Percentiles rank a stretch among this genome's conserved stretches.
Evolutionary conservation across 495 filamentous ascomycete species (phyloP).

Genomic region (Patellaria atrata): DNA sequence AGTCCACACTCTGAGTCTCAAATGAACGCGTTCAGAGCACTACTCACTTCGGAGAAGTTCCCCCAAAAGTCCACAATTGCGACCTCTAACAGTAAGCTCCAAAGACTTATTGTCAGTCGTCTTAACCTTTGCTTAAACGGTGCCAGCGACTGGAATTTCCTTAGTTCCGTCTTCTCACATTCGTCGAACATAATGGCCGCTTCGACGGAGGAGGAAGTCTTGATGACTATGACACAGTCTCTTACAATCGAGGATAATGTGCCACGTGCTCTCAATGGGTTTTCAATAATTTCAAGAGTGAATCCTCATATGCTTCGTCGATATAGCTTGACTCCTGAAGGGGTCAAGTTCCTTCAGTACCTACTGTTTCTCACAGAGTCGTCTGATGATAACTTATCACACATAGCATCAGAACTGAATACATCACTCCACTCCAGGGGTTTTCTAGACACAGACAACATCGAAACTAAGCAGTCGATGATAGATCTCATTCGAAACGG

Average conservation of each 20-base stretch:
- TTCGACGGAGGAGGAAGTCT: slow-evolving; percentile 16
- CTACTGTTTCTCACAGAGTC: slow-evolving; percentile 45
- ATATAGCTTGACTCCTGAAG: slow-evolving; percentile 26
- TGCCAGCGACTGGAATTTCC: slow-evolving; percentile 16
- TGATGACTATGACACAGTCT: slow-evolving; percentile 24
- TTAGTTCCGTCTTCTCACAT: slow-evolving; percentile 13
- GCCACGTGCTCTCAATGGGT: slow-evolving; percentile 20
- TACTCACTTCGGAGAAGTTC: slow-evolving; percentile 22
- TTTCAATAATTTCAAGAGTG: slow-evolving; percentile 23
- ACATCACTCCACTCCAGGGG: slow-evolving; percentile 14
- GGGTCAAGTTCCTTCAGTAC: slow-evolving; percentile 39
- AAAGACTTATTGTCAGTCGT: slow-evolving; percentile 19
- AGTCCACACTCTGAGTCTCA: slow-evolving; percentile 20
- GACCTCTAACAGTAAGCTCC: slow-evolving; percentile 17
- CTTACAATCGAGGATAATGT: slow-evolving; percentile 22
- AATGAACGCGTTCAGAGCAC: slow-evolving; percentile 16
- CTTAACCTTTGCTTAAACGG: slow-evolving; percentile 13
- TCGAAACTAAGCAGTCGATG: slow-evolving; percentile 12
- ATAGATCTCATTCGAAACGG: slow-evolving; percentile 39
- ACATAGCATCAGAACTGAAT: slow-evolving; percentile 33
- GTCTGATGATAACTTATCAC: slow-evolving; percentile 37
- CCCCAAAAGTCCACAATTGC: slow-evolving; percentile 12
- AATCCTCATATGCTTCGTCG: slow-evolving; percentile 20
- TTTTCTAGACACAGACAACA: slow-evolving; percentile 1
- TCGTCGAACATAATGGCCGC: slow-evolving; percentile 13